Evolutionary conservation across 768 basidiomycete genomes (phyloP).

Genomic region (Leccinum subgranulosum): DNA sequence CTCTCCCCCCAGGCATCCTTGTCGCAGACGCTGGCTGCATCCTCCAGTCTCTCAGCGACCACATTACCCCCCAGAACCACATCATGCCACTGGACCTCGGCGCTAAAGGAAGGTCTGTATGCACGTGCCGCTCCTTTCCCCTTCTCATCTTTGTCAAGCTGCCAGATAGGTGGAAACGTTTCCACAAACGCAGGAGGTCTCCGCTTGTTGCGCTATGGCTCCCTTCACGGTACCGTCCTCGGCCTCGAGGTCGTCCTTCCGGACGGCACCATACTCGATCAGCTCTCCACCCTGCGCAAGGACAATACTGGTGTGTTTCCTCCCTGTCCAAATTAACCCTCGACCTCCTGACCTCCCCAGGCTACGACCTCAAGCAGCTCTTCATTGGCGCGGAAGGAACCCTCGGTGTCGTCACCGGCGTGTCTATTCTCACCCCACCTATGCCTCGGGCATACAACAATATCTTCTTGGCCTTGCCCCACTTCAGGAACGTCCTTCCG

Average conservation of each 20-base stretch:
- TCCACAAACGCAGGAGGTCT: slow-evolving; percentile 98
- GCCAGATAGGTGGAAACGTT: slow-evolving; percentile 97
- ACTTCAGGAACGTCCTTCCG: slow-evolving; percentile 82
- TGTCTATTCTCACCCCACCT: slow-evolving; percentile 90
- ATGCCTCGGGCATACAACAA: slow-evolving; percentile 84
- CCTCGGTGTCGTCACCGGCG: slow-evolving; percentile 90
- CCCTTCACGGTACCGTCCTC: slow-evolving; percentile 90
- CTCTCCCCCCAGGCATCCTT: slow-evolving; percentile 62
- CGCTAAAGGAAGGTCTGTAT: slow-evolving; percentile 86
- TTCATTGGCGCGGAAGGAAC: slow-evolving; percentile 99
- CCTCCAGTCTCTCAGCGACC: slow-evolving; percentile 82
- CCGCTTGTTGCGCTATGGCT: slow-evolving; percentile 89
- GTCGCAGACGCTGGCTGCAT: slow-evolving; percentile 95
- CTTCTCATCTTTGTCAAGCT: slow-evolving; percentile 43
- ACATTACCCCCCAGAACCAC: slow-evolving; percentile 82
- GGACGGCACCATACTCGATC: slow-evolving; percentile 88
- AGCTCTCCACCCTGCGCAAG: slow-evolving; percentile 87
- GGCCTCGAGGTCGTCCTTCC: slow-evolving; percentile 95
- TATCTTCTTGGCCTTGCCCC: slow-evolving; percentile 84
- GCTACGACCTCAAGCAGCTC: slow-evolving; percentile 96
- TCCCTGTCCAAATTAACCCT: background rate
- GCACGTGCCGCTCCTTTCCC: background rate
- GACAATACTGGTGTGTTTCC: slow-evolving; percentile 84
- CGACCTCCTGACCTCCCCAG: slow-evolving; percentile 37
- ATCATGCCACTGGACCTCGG: slow-evolving; percentile 97